Percentiles rank a stretch among this genome's conserved stretches.
phyloP scores from a whole-genome alignment of 2,329 filamentous ascomycete species.

The Nigrospora oryzae region DNA sequence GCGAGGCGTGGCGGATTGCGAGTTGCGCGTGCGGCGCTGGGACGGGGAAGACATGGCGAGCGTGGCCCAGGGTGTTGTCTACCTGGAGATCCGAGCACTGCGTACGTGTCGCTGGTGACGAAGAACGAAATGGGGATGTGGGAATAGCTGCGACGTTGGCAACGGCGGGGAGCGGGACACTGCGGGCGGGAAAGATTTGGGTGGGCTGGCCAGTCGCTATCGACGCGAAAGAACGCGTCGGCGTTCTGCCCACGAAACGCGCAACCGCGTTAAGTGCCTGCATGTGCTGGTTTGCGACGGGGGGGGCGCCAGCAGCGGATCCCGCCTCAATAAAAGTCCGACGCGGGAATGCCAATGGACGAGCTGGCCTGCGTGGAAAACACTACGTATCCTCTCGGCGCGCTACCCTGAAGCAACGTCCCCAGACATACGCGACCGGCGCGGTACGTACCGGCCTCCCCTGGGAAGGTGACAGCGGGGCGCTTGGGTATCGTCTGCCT shows the following conservation, averaged over 20 bases:
- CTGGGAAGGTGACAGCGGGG: no score
- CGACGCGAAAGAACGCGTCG: slow-evolving; percentile 10
- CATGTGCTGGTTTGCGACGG: background rate
- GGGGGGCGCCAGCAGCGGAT: no score
- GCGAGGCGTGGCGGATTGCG: slow-evolving; percentile 45
- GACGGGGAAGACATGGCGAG: slow-evolving; percentile 54
- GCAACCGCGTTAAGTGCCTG: slow-evolving; percentile 2
- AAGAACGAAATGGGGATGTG: background rate
- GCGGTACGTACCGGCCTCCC: no score
- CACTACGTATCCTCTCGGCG: no score
- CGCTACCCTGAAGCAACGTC: no score
- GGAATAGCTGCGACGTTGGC: background rate
- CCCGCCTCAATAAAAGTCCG: no score
- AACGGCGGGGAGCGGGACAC: slow-evolving; percentile 1
- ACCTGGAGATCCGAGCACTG: slow-evolving; percentile 1
- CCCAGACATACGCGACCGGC: no score
- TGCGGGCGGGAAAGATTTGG: slow-evolving; percentile 7
- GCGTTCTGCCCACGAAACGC: background rate
- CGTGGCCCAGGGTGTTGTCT: background rate
- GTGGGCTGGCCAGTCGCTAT: background rate
- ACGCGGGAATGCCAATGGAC: no score
- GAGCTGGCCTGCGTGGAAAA: no score
- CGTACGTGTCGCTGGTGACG: background rate
- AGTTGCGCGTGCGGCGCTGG: slow-evolving; percentile 45
- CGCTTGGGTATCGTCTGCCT: no score